phyloP scores from a whole-genome alignment of 2,329 filamentous ascomycete species.

The Macrophomina tecta region DNA sequence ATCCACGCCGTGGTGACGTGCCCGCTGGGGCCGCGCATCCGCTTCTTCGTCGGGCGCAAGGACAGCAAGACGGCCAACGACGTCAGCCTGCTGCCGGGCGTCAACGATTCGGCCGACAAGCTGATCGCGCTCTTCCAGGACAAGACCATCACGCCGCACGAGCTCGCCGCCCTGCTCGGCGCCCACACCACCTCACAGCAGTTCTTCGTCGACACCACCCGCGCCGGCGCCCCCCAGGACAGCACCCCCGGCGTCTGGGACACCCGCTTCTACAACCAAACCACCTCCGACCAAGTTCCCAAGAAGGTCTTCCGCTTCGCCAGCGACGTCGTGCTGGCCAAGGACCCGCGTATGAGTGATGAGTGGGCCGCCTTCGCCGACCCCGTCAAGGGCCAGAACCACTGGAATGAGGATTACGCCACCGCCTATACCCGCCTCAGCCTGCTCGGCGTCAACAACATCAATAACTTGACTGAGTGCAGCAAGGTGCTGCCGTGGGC shows the following conservation, averaged over 20 bases:
- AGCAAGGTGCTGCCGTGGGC: slow-evolving; percentile 55
- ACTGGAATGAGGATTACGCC: slow-evolving; percentile 56
- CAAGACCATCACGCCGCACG: slow-evolving; percentile 58
- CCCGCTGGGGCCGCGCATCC: slow-evolving; percentile 59
- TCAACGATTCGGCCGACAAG: slow-evolving; percentile 48
- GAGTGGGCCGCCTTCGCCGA: slow-evolving; percentile 41
- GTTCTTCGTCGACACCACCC: slow-evolving; percentile 49
- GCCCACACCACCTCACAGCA: slow-evolving; percentile 60
- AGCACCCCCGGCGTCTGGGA: slow-evolving; percentile 59
- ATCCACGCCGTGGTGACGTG: slow-evolving; percentile 44
- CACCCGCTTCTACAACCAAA: slow-evolving; percentile 54
- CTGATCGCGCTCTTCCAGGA: slow-evolving; percentile 56
- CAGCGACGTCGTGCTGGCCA: slow-evolving; percentile 43
- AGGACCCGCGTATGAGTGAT: slow-evolving; percentile 40
- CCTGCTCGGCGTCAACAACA: slow-evolving; percentile 62
- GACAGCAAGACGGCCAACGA: slow-evolving; percentile 52
- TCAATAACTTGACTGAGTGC: slow-evolving; percentile 63
- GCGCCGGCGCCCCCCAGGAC: slow-evolving; percentile 52
- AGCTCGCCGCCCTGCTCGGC: slow-evolving; percentile 61
- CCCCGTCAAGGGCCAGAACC: slow-evolving; percentile 33
- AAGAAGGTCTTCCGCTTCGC: slow-evolving; percentile 45
- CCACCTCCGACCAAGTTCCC: slow-evolving; percentile 33
- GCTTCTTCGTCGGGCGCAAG: slow-evolving; percentile 57
- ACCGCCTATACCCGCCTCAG: slow-evolving; percentile 61
- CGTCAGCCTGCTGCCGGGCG: slow-evolving; percentile 53